Base-by-base conservation (phyloP, 495 filamentous ascomycete genomes). In the Penicillium arizonense region DNA sequence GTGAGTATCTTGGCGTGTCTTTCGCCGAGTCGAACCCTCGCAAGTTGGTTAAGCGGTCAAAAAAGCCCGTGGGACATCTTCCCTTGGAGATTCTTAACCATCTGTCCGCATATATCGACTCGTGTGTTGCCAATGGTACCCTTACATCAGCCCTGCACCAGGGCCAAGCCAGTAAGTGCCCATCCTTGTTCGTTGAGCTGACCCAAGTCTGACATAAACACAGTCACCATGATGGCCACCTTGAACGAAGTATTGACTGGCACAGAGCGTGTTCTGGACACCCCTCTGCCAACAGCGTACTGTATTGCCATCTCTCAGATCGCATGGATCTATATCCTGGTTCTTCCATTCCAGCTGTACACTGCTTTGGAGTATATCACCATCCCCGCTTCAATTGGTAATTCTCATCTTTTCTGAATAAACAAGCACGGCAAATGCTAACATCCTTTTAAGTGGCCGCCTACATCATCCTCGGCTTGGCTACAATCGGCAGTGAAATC, bases 381-480 rank as follows among this genome's bases (percentile, higher is more conserved):
- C n/a, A 93, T 96, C 53, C 91, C 91, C 2, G 90, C 84, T 14
- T 89, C 90, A 12, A 77, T 95, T 20, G 82, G 80, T 54, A 82
- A 82, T 37, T 24, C 11, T 14, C 9, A 8, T 4, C 4, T 34
- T 18, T n/a, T 16, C 16, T 26, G 10, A 34, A 42, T 10, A 3
- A 18, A 10, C 10, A 20, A 20, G 24, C 8, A 12, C n/a, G 26
- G 18, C 9, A 45, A 42, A 41, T 24, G 28, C 33, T 62, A 37
- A 39, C 12, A 16, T 2, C 4, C 10, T 21, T 11, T 5, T 6
- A 13, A 75, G 72, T 84, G n/a, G 87, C 89, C 14, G 87, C 89
- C 5, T 95, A 96, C 65, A 94, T 95, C 55, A 93, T 96, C 63
- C 80, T 96, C 53, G 90, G 88, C n/a, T 84, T 96, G 51, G 85